These are phyloP conservation scores for Uromyces viciae-fabae DNA, from an alignment of 1,284 basidiomycete genomes.

Conservation along the genomic window DNA sequence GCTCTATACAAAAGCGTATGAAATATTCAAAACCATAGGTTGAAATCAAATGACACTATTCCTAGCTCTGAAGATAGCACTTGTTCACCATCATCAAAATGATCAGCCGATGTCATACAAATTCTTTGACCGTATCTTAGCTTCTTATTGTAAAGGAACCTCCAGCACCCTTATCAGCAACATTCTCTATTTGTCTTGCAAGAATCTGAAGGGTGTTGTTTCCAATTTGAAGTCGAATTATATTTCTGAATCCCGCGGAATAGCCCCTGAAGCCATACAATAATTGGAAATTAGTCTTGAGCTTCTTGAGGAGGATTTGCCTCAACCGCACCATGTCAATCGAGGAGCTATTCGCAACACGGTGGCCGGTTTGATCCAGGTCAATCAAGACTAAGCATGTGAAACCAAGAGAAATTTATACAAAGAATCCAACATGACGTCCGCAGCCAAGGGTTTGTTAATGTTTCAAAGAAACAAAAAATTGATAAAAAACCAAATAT, in stretches of 20 bases:
- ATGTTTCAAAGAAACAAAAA: too few species aligned
- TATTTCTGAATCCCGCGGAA: background rate
- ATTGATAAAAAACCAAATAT: too few species aligned
- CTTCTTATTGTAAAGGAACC: slow-evolving; percentile 72
- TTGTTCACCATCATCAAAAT: slow-evolving; percentile 70
- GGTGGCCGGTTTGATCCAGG: background rate
- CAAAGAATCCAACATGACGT: too few species aligned
- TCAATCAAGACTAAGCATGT: too few species aligned
- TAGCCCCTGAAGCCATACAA: background rate
- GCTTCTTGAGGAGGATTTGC: background rate
- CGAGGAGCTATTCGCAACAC: background rate
- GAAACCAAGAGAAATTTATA: too few species aligned
- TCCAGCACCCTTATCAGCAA: slow-evolving; percentile 70
- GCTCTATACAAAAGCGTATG: slow-evolving; percentile 85
- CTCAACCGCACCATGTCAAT: background rate
- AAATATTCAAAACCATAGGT: slow-evolving; percentile 72
- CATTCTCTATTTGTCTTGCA: slow-evolving; percentile 71
- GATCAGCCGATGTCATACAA: slow-evolving; percentile 81
- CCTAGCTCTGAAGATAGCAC: slow-evolving; percentile 79
- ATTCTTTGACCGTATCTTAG: slow-evolving; percentile 82
- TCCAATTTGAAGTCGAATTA: background rate
- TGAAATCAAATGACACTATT: slow-evolving; percentile 68
- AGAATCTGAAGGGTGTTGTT: slow-evolving; percentile 55
- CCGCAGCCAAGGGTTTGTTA: too few species aligned
- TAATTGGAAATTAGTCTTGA: slow-evolving; percentile 17